These are phyloP conservation scores for Auricularia sp. DNA, from an alignment of 768 basidiomycete species.

Conservation along the genomic window DNA sequence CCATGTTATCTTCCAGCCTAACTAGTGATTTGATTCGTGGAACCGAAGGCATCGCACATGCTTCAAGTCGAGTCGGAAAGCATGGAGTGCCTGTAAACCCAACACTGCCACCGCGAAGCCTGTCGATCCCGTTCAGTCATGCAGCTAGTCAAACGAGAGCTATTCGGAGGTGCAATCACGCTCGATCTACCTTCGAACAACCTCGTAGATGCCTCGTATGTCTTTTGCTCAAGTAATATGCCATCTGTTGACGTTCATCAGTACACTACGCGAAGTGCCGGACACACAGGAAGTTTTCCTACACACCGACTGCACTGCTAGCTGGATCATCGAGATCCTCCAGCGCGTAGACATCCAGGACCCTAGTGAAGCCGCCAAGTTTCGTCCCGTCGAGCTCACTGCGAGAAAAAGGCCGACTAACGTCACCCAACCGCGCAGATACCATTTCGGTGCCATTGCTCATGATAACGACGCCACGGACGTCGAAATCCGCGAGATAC, in stretches of 20 bases:
- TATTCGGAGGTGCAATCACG: conserved; percentile 86
- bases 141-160: conserved; percentile 26
- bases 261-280: conserved; percentile 66
- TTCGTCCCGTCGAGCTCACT: conserved; percentile 1
- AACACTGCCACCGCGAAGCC: background rate
- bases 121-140: background rate
- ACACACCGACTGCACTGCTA: conserved; percentile 54
- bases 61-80: background rate
- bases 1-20: background rate
- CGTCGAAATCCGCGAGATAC: conserved; percentile 34
- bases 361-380: conserved; percentile 62
- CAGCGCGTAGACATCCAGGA: conserved; percentile 54
- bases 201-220: conserved; percentile 84
- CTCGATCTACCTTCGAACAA: conserved; percentile 37
- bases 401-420: background rate
- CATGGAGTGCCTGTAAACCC: background rate
- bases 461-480: conserved; percentile 75
- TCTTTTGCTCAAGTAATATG: conserved; percentile 4
- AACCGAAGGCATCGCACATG: too few relatives aligned
- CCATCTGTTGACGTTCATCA: background rate
- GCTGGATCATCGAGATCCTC: conserved; percentile 78
- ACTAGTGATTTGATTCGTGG: too few relatives aligned
- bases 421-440: conserved; percentile 39
- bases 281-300: conserved; percentile 93
- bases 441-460: conserved; percentile 83